Evolutionary conservation across 1,284 basidiomycete genomes (phyloP), one percentile per base, ranked within the genome.

Genomic region (Laetiporus sulphureus): DNA sequence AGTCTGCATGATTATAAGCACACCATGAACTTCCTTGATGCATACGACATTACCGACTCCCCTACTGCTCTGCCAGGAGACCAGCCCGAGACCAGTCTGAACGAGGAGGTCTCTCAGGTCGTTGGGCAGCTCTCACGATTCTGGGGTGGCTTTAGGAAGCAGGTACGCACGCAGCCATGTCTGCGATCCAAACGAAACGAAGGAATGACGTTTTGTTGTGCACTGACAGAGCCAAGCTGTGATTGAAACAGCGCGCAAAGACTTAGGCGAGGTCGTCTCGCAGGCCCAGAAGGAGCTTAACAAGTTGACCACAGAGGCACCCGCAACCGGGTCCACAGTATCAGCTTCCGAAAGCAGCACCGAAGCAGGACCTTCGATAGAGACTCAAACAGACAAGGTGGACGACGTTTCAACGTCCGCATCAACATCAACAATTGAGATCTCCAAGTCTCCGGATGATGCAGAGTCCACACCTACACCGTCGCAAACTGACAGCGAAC

Each of bases 101-200:
- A 93, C 56, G 83, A 91, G 52, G 91, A 94, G 62, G 88, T 95
- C 6, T 74, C 73, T 3, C 84, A 94, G 58, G 90, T 92, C 18
- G 77, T 93, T 38, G 86, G 85, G 16, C 81, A 86, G 53, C 67
- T 93, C n/a, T 83, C 81, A 29, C 72, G 78, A 42, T 83, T 91
- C 59, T 95, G 91, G 91, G 90, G 91, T 36, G 85, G 87, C 13
- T 85, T 93, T 57, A 78, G 80, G 67, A 87, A 85, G 61, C 88
- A 91, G 79, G 91, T 83, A 52, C 53, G 80, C 54, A 42, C 10
- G 16, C 19, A 12, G 11, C 8, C 15, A 8, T 10, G 12, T 16
- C 32, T 33, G 10, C 8, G 7, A 7, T 33, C 32, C 6, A 15
- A 7, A 7, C 32, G 16, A n/a, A n/a, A n/a, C n/a, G n/a, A n/a